Evolutionary conservation across 2,329 filamentous ascomycete species (phyloP).

Genomic region (Phoma sp.): DNA sequence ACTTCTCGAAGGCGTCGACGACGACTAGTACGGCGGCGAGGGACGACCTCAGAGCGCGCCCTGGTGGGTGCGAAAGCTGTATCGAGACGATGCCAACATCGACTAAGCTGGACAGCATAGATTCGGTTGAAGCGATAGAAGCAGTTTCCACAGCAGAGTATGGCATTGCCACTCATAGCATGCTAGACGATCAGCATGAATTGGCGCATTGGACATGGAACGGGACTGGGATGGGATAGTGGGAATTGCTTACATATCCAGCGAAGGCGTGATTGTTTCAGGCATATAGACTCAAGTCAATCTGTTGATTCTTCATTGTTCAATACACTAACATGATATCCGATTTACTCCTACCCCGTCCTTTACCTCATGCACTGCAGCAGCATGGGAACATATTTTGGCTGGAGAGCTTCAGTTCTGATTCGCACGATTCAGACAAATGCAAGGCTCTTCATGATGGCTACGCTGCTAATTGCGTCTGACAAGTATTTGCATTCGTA

Average conservation of each 20-base stretch:
- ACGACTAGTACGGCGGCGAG: constrained; percentile 23
- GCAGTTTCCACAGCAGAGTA: neutral
- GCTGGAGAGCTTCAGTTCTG: too few relatives aligned
- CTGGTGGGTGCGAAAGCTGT: neutral
- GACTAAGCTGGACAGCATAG: neutral
- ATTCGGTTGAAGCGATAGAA: neutral
- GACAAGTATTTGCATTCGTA: too few relatives aligned
- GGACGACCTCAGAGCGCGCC: constrained; percentile 3
- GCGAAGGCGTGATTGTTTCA: constrained; percentile 7
- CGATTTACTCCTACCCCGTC: too few relatives aligned
- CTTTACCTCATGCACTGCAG: too few relatives aligned
- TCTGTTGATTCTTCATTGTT: neutral
- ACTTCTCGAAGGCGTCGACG: constrained; percentile 75
- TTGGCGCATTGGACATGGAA: constrained; percentile 8
- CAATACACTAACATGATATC: neutral
- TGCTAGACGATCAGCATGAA: constrained; percentile 1
- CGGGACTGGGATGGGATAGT: neutral
- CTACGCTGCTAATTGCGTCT: too few relatives aligned
- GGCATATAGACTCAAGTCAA: constrained; percentile 2
- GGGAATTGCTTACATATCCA: constrained; percentile 15
- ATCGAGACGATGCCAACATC: neutral
- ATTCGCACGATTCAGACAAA: too few relatives aligned
- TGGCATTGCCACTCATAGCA: neutral
- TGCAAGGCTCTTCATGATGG: too few relatives aligned
- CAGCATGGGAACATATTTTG: too few relatives aligned